Evolutionary conservation across 2,329 filamentous ascomycete species (phyloP).

Genomic region (Thelonectria olida): DNA sequence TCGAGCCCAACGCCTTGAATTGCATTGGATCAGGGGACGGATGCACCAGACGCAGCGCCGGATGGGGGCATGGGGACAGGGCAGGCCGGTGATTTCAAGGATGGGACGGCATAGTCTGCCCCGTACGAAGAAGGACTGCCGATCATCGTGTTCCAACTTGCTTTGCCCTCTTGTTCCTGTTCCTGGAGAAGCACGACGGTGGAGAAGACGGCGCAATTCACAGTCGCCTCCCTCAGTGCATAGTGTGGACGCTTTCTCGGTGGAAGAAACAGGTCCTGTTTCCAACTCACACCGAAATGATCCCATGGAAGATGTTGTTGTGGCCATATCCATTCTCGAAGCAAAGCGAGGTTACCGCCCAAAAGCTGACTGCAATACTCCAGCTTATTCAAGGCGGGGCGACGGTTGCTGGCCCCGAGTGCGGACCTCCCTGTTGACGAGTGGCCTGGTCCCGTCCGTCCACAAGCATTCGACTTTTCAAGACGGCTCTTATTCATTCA

Average conservation of each 20-base stretch:
- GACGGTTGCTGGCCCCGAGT: not conserved
- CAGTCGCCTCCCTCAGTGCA: not conserved
- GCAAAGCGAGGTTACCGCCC: not conserved
- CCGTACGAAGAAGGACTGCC: not conserved
- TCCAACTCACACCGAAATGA: not conserved
- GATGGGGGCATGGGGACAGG: slow-evolving; percentile 10
- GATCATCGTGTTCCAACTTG: too few relatives aligned
- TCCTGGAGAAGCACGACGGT: not conserved
- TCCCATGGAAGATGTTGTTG: not conserved
- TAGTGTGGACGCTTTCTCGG: not conserved
- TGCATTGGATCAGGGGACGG: not conserved
- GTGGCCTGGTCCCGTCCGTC: slow-evolving; percentile 20
- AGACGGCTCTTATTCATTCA: not conserved
- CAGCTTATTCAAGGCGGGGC: not conserved
- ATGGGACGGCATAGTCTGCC: not conserved
- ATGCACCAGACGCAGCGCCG: slow-evolving; percentile 12
- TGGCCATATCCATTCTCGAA: not conserved
- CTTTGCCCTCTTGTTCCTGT: not conserved
- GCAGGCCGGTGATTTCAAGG: not conserved
- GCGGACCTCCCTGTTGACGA: slow-evolving; percentile 11
- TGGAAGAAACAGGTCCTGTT: not conserved
- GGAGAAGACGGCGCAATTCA: not conserved
- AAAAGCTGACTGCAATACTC: not conserved
- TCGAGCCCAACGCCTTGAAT: too few relatives aligned
- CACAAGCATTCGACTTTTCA: slow-evolving; percentile 4